These are phyloP conservation scores for Xylariomycetidae sp. DNA, from an alignment of 2,329 filamentous ascomycete genomes.

Conservation along the genomic window DNA sequence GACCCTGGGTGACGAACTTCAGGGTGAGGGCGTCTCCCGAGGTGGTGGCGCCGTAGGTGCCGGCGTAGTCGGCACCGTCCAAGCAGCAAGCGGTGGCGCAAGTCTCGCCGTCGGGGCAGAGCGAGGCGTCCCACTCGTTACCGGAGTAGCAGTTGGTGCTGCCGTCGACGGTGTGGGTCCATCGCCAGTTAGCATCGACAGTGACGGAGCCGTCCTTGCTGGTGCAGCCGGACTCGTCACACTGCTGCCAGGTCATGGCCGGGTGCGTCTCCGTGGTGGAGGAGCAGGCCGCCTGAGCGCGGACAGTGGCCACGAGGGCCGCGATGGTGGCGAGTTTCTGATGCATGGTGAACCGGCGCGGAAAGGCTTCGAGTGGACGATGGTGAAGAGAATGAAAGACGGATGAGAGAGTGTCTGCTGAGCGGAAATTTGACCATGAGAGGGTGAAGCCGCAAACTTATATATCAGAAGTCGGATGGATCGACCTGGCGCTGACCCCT, in stretches of 20 bases:
- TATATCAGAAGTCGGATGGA: too few relatives aligned
- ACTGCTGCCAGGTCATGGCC: constrained; percentile 37
- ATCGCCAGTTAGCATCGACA: constrained; percentile 47
- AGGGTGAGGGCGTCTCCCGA: constrained; percentile 38
- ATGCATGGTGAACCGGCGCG: constrained; percentile 18
- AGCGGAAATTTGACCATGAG: too few relatives aligned
- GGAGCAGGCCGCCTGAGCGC: constrained; percentile 37
- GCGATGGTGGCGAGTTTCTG: constrained; percentile 24
- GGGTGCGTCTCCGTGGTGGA: constrained; percentile 38
- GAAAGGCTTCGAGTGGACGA: too few relatives aligned
- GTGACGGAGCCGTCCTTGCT: constrained; percentile 36
- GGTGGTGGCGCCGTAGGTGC: constrained; percentile 40
- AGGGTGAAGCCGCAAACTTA: constrained; percentile 12
- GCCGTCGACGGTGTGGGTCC: constrained; percentile 35
- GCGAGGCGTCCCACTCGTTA: constrained; percentile 29
- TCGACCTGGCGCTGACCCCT: too few relatives aligned
- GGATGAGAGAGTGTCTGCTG: too few relatives aligned
- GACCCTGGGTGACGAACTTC: constrained; percentile 44
- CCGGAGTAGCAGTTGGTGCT: constrained; percentile 43
- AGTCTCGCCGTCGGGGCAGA: constrained; percentile 30
- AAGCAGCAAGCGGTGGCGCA: constrained; percentile 36
- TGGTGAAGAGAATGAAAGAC: too few relatives aligned
- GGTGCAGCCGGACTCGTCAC: constrained; percentile 35
- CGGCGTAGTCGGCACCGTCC: constrained; percentile 38
- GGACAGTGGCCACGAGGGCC: constrained; percentile 31